Conservation (phyloP, 768 basidiomycete species). For the Tephrocybe sp. region DNA sequence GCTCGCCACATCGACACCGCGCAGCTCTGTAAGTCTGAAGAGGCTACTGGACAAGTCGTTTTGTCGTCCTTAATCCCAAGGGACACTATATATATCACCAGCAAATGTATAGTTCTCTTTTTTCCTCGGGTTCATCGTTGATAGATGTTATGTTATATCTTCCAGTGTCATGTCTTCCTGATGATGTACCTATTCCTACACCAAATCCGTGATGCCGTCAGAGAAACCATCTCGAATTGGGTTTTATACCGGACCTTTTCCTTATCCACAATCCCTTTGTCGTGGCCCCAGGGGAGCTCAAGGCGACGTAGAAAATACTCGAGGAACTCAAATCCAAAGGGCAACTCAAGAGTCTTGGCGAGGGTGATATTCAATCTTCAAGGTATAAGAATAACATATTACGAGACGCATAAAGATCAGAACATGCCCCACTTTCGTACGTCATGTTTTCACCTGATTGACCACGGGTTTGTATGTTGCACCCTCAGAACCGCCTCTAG, state of each 20-base stretch:
- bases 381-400: conserved; percentile 22
- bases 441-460: conserved; percentile 42
- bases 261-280: conserved; percentile 47
- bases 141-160: not conserved
- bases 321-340: conserved; percentile 46
- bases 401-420: conserved; percentile 24
- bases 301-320: conserved; percentile 48
- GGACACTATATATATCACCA: conserved; percentile 17
- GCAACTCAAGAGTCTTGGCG: conserved; percentile 44
- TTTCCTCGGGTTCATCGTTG: not conserved
- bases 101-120: conserved; percentile 25
- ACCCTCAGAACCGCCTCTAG: no score
- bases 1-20: conserved; percentile 53
- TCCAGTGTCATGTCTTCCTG: conserved; percentile 6
- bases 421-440: conserved; percentile 36
- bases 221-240: conserved; percentile 47
- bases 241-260: conserved; percentile 50
- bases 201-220: conserved; percentile 40
- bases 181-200: conserved; percentile 26
- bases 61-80: conserved; percentile 3
- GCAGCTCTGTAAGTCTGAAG: conserved; percentile 48
- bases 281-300: conserved; percentile 22
- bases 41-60: conserved; percentile 27
- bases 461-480: conserved; percentile 52
- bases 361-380: conserved; percentile 52